Conservation (phyloP, 345 rosid genomes). For the Microcos paniculata region DNA sequence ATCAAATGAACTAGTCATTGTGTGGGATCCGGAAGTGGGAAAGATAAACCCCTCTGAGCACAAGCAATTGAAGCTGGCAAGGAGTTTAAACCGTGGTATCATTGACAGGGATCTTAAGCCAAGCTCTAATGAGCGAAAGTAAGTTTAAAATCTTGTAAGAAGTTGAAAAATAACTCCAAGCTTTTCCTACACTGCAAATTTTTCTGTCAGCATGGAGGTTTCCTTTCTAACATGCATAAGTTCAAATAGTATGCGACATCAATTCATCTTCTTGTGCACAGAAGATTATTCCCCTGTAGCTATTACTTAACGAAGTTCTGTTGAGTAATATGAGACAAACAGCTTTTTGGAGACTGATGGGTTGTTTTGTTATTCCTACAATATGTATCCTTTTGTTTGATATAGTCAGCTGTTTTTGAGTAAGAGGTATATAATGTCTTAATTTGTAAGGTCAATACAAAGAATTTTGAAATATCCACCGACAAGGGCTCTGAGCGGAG, state of each 20-base stretch:
- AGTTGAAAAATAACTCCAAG: conserved; percentile 1
- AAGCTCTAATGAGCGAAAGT: conserved; percentile 77
- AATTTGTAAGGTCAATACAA: conserved; percentile 63
- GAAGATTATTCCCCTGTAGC: background rate
- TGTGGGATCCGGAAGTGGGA: conserved; percentile 96
- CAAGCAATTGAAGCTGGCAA: conserved; percentile 95
- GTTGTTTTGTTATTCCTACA: conserved; percentile 3
- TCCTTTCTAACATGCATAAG: background rate
- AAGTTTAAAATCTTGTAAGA: conserved; percentile 31
- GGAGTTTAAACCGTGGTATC: conserved; percentile 95
- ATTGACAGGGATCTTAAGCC: conserved; percentile 99
- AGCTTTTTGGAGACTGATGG: background rate
- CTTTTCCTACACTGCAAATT: background rate
- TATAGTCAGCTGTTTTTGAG: background rate
- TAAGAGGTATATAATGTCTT: conserved; percentile 9
- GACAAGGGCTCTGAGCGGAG: conserved; percentile 86
- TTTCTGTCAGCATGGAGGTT: background rate
- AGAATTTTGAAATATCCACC: conserved; percentile 89
- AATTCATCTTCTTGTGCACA: background rate
- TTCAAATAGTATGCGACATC: background rate
- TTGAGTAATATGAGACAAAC: background rate
- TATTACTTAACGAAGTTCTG: background rate
- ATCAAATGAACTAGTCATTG: conserved; percentile 88
- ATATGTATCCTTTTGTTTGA: conserved; percentile 6
- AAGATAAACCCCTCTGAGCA: conserved; percentile 94